A percentile compares a stretch with the other conserved stretches of the same genome.
phyloP scores from a whole-genome alignment of 345 rosid species.

The Trapa incisa region DNA sequence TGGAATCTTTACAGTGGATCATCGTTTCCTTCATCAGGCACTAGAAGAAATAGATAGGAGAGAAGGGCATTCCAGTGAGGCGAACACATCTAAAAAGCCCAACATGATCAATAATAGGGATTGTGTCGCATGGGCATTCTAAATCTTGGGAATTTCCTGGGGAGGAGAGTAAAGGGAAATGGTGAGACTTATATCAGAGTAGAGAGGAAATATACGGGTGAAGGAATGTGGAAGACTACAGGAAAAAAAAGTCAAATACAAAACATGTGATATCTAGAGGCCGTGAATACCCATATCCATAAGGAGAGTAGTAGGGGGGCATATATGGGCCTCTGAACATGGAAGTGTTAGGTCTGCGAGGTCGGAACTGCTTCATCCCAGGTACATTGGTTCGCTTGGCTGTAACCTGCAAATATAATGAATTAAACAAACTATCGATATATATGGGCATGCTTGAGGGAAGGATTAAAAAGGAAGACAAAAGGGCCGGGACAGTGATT shows the following conservation, averaged over 20 bases:
- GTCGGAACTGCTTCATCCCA: slow-evolving; percentile 66
- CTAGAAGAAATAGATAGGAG: background rate
- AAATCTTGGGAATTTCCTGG: slow-evolving; percentile 54
- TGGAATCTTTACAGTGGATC: background rate
- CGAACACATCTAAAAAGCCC: background rate
- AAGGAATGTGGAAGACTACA: too few species aligned
- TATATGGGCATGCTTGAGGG: too few species aligned
- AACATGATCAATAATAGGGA: slow-evolving; percentile 35
- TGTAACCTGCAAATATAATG: slow-evolving; percentile 28
- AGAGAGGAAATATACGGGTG: background rate
- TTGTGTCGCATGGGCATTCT: slow-evolving; percentile 54
- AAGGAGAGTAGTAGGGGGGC: slow-evolving; percentile 34
- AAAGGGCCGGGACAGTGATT: background rate
- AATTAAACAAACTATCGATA: background rate
- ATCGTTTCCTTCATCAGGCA: slow-evolving; percentile 1
- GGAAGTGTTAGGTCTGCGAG: slow-evolving; percentile 36
- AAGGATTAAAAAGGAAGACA: background rate
- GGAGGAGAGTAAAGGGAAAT: background rate
- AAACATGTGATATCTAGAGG: background rate
- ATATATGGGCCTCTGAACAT: slow-evolving; percentile 26
- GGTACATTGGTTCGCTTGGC: slow-evolving; percentile 58
- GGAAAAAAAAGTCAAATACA: too few species aligned
- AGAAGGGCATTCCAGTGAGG: background rate
- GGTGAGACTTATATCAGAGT: background rate
- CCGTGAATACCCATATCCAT: slow-evolving; percentile 48